phyloP scores from a whole-genome alignment of 1,284 basidiomycete species.

The Naganishia liquefaciens region DNA sequence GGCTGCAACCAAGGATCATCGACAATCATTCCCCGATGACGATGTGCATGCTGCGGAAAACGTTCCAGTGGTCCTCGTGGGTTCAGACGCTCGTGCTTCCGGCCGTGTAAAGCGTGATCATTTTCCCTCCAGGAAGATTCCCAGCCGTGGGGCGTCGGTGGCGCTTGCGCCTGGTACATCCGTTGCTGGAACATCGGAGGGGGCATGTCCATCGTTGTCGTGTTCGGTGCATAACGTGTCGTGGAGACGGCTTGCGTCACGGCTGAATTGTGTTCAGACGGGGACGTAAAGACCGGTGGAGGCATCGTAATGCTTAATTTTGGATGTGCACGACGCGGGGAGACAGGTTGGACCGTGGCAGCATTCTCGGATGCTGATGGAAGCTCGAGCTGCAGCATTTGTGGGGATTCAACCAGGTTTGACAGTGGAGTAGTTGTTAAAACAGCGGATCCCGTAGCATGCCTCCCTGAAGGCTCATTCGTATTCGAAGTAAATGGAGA shows the following conservation, averaged over 20 bases:
- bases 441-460: background rate
- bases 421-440: background rate
- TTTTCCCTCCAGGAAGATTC: slow-evolving; percentile 22
- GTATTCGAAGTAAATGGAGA: background rate
- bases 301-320: slow-evolving; percentile 26
- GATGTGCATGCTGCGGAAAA: background rate
- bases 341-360: background rate
- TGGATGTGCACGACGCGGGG: background rate
- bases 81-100: background rate
- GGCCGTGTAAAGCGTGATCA: background rate
- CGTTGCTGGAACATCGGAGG: slow-evolving; percentile 11
- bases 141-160: slow-evolving; percentile 24
- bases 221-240: background rate
- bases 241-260: background rate
- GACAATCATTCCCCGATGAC: slow-evolving; percentile 3
- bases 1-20: slow-evolving; percentile 26
- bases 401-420: background rate
- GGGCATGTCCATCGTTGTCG: background rate
- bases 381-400: background rate
- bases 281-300: slow-evolving; percentile 17
- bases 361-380: background rate
- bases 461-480: too few relatives aligned
- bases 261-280: background rate
- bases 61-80: background rate
- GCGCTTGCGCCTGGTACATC: slow-evolving; percentile 15